Conservation (phyloP, 176 grass and related monocot genomes). For the sorghum (Sorghum bicolor) region DNA sequence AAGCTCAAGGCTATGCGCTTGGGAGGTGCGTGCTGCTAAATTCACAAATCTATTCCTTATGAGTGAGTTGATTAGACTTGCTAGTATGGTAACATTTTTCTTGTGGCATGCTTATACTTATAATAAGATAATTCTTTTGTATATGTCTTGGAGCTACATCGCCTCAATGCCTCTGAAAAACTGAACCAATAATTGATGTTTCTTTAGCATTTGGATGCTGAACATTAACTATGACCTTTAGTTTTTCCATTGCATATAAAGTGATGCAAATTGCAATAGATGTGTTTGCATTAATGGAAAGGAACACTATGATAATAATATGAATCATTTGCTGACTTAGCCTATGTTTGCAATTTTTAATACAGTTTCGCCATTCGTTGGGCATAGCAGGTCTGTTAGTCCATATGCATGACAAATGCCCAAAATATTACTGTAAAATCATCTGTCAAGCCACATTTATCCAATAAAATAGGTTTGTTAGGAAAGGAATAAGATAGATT, state of each 20-base stretch:
- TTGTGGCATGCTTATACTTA: background rate
- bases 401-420: background rate
- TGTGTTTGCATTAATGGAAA: background rate
- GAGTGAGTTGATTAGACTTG: background rate
- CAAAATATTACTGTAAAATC: background rate
- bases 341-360: background rate
- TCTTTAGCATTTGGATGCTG: background rate
- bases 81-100: background rate
- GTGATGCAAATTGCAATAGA: background rate
- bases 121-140: background rate
- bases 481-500: too few relatives aligned
- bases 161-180: background rate
- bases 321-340: background rate
- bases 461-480: background rate
- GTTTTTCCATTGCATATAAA: background rate
- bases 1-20: conserved; percentile 75
- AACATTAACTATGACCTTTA: background rate
- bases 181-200: background rate
- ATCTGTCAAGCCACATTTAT: background rate
- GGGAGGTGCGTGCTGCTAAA: conserved; percentile 35
- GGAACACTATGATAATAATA: background rate
- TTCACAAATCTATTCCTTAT: background rate
- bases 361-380: background rate
- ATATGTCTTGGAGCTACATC: background rate
- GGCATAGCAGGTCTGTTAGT: background rate